Evolutionary conservation across 2,329 filamentous ascomycete species (phyloP), one percentile per base, ranked within the genome.

Genomic region (Neofusicoccum sp.): DNA sequence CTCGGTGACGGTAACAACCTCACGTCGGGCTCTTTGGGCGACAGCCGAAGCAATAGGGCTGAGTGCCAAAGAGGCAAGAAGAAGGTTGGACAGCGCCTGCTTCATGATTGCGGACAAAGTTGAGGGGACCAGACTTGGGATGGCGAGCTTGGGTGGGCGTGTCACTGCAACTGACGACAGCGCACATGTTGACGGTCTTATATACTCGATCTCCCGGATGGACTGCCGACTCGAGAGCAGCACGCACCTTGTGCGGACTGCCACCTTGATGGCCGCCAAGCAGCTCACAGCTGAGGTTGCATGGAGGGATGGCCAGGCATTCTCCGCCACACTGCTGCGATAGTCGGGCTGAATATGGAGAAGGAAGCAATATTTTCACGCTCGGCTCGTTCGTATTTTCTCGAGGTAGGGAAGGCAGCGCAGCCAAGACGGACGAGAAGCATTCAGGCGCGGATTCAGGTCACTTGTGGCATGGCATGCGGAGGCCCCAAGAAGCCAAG

Each of bases 1-100:
- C 57, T 66, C 63, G 6, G 68, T 70, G 2, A 65, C 64, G 7
- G 63, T 62, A 30, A 64, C 45, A 20, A 56, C 9, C 38, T 56
- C 51, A 31, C 51, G 51, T 16, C 51, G 41, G 51, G 38, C 26
- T 20, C 51, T 26, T 1, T 36, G 36, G 11, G 14, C 16, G 8
- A 38, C 51, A 4, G 51, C 51, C 7, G 38, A 56, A 43, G 31
- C 38, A 16, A 33, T n/a, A 1, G 38, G 36, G 12, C n/a, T 56
- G 36, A 40, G 8, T 16, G 51, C 36, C 51, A 56, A 43, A 38
- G 28, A 31, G 38, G 51, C 36, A 16, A 56, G 26, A 3, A 56
- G n/a, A 16, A 43, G 4, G n/a, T 3, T 14, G 38, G 28, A 43
- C 30, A 56, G 36, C 12, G 51, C 28, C 43, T 56, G 51, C 51